Conservation (phyloP, 345 rosid species). For the Rhodamnia rubescens region DNA sequence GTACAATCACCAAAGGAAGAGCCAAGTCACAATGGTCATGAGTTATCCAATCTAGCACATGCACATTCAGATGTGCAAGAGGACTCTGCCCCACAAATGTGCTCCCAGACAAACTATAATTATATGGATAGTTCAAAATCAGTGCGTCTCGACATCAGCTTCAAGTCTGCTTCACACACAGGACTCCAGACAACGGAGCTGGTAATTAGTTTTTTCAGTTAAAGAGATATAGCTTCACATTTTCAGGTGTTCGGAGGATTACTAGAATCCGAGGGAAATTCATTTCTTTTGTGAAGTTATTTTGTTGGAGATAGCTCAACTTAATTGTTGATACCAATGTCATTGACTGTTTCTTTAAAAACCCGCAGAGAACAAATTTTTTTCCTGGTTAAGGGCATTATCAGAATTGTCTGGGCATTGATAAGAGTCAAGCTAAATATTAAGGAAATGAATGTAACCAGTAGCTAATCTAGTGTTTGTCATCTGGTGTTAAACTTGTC, state of each 20-base stretch:
- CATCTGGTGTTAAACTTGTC: not conserved
- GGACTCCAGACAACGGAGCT: conserved; percentile 90
- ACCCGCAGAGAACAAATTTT: not conserved
- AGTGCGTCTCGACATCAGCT: conserved; percentile 86
- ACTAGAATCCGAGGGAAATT: not conserved
- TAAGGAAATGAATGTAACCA: not conserved
- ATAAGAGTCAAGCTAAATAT: not conserved
- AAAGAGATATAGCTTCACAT: not conserved
- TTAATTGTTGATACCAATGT: not conserved
- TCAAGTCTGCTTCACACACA: conserved; percentile 84
- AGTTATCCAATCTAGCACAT: conserved; percentile 25
- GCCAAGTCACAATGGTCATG: conserved; percentile 20
- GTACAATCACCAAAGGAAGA: conserved; percentile 60
- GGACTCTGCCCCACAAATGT: conserved; percentile 38
- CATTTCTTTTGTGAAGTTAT: not conserved
- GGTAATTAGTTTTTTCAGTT: conserved; percentile 23
- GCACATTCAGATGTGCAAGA: conserved; percentile 36
- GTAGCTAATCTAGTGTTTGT: not conserved
- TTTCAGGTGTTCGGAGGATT: not conserved
- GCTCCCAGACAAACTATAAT: conserved; percentile 20
- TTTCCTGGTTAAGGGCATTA: not conserved
- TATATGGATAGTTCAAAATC: conserved; percentile 43
- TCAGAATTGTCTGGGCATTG: not conserved
- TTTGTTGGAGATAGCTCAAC: not conserved
- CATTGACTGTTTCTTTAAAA: not conserved